Base-by-base conservation (phyloP, 2,329 filamentous ascomycete species). In the Clonostachys sp. region DNA sequence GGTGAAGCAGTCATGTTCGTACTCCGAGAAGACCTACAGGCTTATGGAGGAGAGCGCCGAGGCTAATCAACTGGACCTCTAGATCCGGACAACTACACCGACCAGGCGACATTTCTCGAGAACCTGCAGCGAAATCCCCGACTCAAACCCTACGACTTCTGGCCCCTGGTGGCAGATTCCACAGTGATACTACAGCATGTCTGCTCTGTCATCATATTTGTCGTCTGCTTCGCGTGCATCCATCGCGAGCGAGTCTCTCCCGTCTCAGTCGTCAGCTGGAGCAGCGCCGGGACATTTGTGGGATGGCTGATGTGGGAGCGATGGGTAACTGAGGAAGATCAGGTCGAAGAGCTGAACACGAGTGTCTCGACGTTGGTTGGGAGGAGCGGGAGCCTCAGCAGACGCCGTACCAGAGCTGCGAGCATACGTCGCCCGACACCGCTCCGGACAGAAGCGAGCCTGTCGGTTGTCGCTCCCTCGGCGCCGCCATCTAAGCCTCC, bases 21-120 rank as follows among this genome's bases (percentile, higher is more conserved):
- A 12, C 34, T 20, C 62, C 14, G 36, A 39, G 36, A n/a, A 18
- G 24, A 30, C 24, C 24, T 24, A 7, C 8, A 10, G 24, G 24
- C 24, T 30, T 30, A 9, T 30, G 24, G 24, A 30, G 9, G 24
- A 30, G 9, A 30, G 24, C 24, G 24, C 24, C 10, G 9, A 30
- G 24, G 24, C 24, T 30, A 30, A 30, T 30, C 24, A 30, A 30
- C 10, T 30, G 36, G 14, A n/a, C 14, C 36, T n/a, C 17, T 20
- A 91, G 89, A 95, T 62, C 91, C 94, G n/a, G 94, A 99, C 66
- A 99, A 99, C 66, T 97, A 97, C 64, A 97, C 94, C 39, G 94
- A 99, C 63, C 91, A 94, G 62, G 89, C 89, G 50, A 97, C 94
- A 2, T 99, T 99, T 59, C 84, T 99, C 55, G 92, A 96, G 62